phyloP scores from a whole-genome alignment of 768 basidiomycete genomes.

The Boletus reticuloceps region DNA sequence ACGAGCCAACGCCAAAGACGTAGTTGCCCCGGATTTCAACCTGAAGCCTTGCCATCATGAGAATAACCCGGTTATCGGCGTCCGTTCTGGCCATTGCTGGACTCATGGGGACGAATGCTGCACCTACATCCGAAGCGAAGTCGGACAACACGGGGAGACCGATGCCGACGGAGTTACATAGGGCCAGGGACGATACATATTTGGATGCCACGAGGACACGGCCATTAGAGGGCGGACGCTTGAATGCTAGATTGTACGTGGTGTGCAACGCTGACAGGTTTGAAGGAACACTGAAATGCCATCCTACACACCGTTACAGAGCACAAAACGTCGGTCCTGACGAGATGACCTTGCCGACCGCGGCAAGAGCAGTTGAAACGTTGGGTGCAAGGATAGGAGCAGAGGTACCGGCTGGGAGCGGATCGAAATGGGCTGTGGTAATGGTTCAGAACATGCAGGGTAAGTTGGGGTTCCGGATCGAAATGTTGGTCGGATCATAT shows the following conservation, averaged over 20 bases:
- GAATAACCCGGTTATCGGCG: background rate
- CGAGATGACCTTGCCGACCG: background rate
- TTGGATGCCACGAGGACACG: slow-evolving; percentile 1
- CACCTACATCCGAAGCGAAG: slow-evolving; percentile 6
- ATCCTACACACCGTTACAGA: slow-evolving; percentile 1
- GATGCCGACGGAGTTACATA: slow-evolving; percentile 12
- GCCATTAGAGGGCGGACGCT: slow-evolving; percentile 2
- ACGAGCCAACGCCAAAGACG: background rate
- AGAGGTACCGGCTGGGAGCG: background rate
- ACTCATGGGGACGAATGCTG: slow-evolving; percentile 8
- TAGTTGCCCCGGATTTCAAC: background rate
- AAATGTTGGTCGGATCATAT: slow-evolving; percentile 1
- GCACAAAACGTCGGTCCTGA: slow-evolving; percentile 5
- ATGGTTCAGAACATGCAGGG: slow-evolving; percentile 12
- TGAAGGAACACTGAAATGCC: background rate
- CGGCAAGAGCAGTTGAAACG: background rate
- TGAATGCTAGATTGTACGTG: slow-evolving; percentile 10
- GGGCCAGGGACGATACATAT: slow-evolving; percentile 8
- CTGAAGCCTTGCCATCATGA: slow-evolving; percentile 1
- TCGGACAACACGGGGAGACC: background rate
- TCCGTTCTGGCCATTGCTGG: slow-evolving; percentile 4
- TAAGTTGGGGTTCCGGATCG: slow-evolving; percentile 3
- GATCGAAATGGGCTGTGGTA: slow-evolving; percentile 3
- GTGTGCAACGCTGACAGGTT: background rate
- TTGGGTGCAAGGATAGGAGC: background rate